A percentile compares a stretch with the other conserved stretches of the same genome.
Conservation (phyloP, 352 stramenopile species). For the Globisporangium alternatum region DNA sequence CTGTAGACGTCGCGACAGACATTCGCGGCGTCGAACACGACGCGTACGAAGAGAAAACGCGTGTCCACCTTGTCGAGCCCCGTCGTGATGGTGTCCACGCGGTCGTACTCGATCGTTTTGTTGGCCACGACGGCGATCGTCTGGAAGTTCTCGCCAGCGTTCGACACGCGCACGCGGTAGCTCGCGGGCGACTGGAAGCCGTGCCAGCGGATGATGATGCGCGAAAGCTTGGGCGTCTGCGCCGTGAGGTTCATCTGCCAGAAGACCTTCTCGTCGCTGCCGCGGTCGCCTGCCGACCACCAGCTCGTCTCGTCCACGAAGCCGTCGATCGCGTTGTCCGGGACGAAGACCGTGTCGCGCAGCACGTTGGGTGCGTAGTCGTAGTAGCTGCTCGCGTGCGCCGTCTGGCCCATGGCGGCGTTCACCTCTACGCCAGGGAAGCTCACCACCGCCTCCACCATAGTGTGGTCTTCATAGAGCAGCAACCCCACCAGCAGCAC, state of each 20-base stretch:
- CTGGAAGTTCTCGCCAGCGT: conserved; percentile 55
- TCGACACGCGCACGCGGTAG: conserved; percentile 65
- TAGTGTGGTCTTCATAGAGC: neutral
- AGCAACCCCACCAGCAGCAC: neutral
- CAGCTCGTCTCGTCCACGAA: conserved; percentile 70
- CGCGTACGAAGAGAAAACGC: conserved; percentile 54
- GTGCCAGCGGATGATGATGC: conserved; percentile 75
- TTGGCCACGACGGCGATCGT: conserved; percentile 49
- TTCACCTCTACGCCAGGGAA: conserved; percentile 73
- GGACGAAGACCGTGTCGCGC: conserved; percentile 55
- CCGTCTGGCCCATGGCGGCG: conserved; percentile 43
- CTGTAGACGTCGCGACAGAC: conserved; percentile 39
- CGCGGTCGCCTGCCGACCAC: conserved; percentile 60
- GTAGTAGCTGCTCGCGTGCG: conserved; percentile 75
- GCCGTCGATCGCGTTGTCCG: conserved; percentile 68
- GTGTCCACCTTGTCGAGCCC: conserved; percentile 38
- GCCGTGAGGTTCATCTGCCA: conserved; percentile 77
- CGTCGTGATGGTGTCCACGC: conserved; percentile 57
- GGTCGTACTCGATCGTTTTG: conserved; percentile 49
- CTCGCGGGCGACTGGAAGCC: conserved; percentile 56
- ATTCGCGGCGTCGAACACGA: conserved; percentile 49
- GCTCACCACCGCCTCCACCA: conserved; percentile 34
- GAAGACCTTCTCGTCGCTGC: conserved; percentile 39
- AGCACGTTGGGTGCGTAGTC: conserved; percentile 59
- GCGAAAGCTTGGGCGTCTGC: conserved; percentile 36